These are phyloP conservation scores for Coemansia erecta DNA, from an alignment of 192 early-diverging fungal genomes.

Conservation along the genomic window DNA sequence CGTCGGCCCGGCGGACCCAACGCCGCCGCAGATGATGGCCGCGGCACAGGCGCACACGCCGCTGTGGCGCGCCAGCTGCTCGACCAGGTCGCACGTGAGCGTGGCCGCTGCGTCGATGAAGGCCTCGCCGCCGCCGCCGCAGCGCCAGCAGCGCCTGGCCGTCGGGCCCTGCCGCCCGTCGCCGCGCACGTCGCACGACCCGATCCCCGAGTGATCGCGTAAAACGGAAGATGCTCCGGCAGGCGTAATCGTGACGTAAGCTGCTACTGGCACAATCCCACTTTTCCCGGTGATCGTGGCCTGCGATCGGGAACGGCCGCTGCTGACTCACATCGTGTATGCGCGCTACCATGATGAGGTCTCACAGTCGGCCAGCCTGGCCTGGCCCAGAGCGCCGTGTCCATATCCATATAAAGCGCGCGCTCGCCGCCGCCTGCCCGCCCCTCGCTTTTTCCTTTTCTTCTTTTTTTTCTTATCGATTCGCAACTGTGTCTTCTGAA, in stretches of 20 bases:
- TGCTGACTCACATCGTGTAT: not conserved
- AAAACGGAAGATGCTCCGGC: too few relatives aligned
- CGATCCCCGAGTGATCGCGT: conserved; percentile 21
- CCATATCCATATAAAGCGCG: too few relatives aligned
- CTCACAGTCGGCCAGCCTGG: too few relatives aligned
- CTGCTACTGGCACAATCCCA: too few relatives aligned
- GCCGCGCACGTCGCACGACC: conserved; percentile 13
- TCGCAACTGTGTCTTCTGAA: too few relatives aligned
- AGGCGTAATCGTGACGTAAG: too few relatives aligned
- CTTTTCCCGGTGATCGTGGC: too few relatives aligned
- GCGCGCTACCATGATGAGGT: too few relatives aligned
- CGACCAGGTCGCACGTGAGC: conserved; percentile 22
- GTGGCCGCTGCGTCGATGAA: not conserved
- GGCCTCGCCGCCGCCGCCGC: conserved; percentile 12
- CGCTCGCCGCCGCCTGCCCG: too few relatives aligned
- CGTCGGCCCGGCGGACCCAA: conserved; percentile 7
- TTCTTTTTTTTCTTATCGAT: too few relatives aligned
- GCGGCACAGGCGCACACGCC: conserved; percentile 11
- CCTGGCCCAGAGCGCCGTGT: too few relatives aligned
- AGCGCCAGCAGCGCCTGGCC: conserved; percentile 7
- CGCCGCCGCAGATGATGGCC: not conserved
- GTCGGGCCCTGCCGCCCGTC: conserved; percentile 20
- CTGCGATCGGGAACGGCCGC: not conserved
- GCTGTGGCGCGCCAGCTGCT: conserved; percentile 17
- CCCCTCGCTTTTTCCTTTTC: too few relatives aligned